phyloP scores from a whole-genome alignment of 768 basidiomycete genomes.

The Daedaleopsis sinensis region DNA sequence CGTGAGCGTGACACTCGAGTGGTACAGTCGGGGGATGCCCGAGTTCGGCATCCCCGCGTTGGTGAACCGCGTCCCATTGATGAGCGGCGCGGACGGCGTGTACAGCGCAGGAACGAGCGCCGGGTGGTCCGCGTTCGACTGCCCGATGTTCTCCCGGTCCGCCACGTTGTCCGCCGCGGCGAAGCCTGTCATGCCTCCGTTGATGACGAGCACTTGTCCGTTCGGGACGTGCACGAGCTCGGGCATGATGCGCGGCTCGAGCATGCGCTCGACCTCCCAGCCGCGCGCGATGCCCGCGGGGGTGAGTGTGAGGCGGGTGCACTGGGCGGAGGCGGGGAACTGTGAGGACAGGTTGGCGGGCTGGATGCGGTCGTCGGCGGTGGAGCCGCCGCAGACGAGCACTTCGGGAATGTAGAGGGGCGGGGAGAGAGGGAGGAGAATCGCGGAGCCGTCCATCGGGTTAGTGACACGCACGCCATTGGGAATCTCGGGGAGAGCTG shows the following conservation, averaged over 20 bases:
- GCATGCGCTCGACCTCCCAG: constrained; percentile 80
- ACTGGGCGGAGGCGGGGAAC: constrained; percentile 72
- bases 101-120: constrained; percentile 70
- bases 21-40: constrained; percentile 74
- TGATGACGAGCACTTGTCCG: constrained; percentile 74
- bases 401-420: constrained; percentile 67
- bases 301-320: constrained; percentile 68
- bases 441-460: constrained; percentile 75
- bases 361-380: constrained; percentile 50
- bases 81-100: constrained; percentile 49
- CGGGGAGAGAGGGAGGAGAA: constrained; percentile 71
- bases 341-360: constrained; percentile 70
- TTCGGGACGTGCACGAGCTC: constrained; percentile 83
- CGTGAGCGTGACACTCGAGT: constrained; percentile 78
- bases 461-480: constrained; percentile 83
- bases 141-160: constrained; percentile 65
- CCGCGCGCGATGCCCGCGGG: constrained; percentile 64
- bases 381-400: constrained; percentile 77
- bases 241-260: constrained; percentile 72
- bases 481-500: constrained; percentile 65
- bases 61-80: constrained; percentile 58
- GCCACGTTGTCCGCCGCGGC: constrained; percentile 68
- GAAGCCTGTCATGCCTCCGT: constrained; percentile 73
- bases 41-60: constrained; percentile 60
- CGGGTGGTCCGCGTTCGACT: constrained; percentile 79